Percentiles rank a stretch among this genome's conserved stretches.
These are phyloP conservation scores for Sclerotinia sclerotiorum DNA, from an alignment of 2,329 filamentous ascomycete species.

Conservation along the genomic window DNA sequence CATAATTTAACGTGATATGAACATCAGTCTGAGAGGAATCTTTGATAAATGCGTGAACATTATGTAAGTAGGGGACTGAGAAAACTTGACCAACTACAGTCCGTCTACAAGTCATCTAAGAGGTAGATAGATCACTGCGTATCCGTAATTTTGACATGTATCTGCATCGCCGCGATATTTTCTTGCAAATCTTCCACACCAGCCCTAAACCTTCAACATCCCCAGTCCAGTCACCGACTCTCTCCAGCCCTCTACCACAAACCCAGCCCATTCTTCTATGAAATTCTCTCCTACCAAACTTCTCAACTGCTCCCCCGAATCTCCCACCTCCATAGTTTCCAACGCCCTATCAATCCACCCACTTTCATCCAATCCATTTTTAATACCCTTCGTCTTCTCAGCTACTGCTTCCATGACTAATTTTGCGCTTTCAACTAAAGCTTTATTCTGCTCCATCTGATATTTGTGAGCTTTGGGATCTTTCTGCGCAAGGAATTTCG, in stretches of 20 bases:
- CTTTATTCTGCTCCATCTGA: conserved; percentile 28
- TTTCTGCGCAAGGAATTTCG: conserved; percentile 28
- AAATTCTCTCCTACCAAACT: conserved; percentile 36
- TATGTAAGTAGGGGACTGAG: too few relatives aligned
- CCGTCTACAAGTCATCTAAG: not conserved
- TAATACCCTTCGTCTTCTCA: conserved; percentile 31
- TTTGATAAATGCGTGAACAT: not conserved
- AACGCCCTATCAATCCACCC: conserved; percentile 41
- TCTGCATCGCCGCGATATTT: not conserved
- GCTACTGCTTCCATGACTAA: conserved; percentile 29
- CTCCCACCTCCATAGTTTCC: conserved; percentile 27
- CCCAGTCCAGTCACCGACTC: conserved; percentile 38
- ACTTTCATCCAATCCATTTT: conserved; percentile 39
- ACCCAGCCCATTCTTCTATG: conserved; percentile 40
- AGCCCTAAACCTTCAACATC: conserved; percentile 27
- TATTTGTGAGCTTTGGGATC: conserved; percentile 27
- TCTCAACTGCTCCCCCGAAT: conserved; percentile 29
- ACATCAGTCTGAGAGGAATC: not conserved
- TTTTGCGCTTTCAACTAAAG: conserved; percentile 23
- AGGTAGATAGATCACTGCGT: not conserved
- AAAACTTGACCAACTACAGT: not conserved
- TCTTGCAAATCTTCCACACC: not conserved
- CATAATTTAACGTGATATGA: conserved; percentile 13
- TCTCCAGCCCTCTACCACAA: conserved; percentile 40
- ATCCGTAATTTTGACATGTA: not conserved